Conservation (phyloP, 208 protist species). For the Leptomonas seymouri region DNA sequence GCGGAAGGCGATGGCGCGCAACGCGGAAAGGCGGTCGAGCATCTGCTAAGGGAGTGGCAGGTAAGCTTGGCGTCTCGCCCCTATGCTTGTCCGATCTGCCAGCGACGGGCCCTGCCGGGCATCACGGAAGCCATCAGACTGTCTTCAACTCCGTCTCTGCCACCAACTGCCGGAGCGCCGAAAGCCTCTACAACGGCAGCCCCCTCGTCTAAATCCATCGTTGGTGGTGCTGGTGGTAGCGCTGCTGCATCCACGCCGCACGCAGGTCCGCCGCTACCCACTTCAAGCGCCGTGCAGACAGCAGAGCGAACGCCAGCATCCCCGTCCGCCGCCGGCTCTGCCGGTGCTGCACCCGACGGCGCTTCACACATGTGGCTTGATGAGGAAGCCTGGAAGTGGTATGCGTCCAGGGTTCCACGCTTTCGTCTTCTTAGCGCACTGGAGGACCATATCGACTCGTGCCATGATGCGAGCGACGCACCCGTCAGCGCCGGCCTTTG, state of each 20-base stretch:
- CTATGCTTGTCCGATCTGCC: slow-evolving; percentile 35
- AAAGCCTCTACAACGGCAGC: too few species aligned
- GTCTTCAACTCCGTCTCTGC: background rate
- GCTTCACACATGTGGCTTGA: slow-evolving; percentile 8
- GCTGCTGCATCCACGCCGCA: too few species aligned
- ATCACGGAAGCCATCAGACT: background rate
- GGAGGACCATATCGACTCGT: slow-evolving; percentile 60
- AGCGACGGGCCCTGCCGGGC: background rate
- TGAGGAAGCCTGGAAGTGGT: slow-evolving; percentile 24
- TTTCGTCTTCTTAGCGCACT: slow-evolving; percentile 70
- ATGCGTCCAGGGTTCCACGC: slow-evolving; percentile 20
- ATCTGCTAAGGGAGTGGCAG: slow-evolving; percentile 12
- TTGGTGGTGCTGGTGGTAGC: too few species aligned
- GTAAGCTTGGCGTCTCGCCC: slow-evolving; percentile 15
- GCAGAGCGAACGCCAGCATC: background rate
- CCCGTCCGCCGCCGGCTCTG: background rate
- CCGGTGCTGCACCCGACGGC: background rate
- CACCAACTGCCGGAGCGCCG: background rate
- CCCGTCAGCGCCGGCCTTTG: background rate
- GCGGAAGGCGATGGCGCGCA: background rate
- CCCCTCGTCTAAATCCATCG: too few species aligned
- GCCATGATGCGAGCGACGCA: slow-evolving; percentile 17
- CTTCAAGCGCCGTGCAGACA: too few species aligned
- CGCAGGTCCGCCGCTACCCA: too few species aligned
- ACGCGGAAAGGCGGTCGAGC: background rate